Evolutionary conservation across 2,329 filamentous ascomycete species (phyloP).

Genomic region (Talaromyces verruculosus): DNA sequence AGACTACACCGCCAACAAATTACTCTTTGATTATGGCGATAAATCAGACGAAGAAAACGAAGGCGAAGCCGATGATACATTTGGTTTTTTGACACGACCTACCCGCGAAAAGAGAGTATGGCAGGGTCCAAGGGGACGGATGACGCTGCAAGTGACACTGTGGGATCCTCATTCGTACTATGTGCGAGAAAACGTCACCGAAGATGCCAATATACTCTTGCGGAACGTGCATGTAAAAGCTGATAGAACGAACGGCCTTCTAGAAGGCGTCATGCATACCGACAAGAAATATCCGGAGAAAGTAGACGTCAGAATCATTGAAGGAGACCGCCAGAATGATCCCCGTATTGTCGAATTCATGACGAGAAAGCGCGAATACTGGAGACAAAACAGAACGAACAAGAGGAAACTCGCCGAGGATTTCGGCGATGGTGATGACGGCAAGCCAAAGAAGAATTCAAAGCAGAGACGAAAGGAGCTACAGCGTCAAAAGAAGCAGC

Average conservation of each 20-base stretch:
- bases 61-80: conserved; percentile 53
- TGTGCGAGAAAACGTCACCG: conserved; percentile 56
- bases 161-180: conserved; percentile 66
- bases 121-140: conserved; percentile 72
- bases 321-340: conserved; percentile 48
- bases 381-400: conserved; percentile 49
- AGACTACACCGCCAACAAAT: conserved; percentile 74
- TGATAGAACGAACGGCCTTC: conserved; percentile 50
- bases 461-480: conserved; percentile 37
- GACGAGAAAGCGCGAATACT: conserved; percentile 65
- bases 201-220: conserved; percentile 64
- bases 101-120: conserved; percentile 50
- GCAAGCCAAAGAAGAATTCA: conserved; percentile 38
- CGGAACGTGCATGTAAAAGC: conserved; percentile 70
- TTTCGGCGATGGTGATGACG: conserved; percentile 30
- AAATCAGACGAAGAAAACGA: conserved; percentile 40
- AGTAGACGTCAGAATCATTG: conserved; percentile 59
- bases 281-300: conserved; percentile 56
- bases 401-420: conserved; percentile 30
- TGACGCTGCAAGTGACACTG: conserved; percentile 69
- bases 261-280: conserved; percentile 72
- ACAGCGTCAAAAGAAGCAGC: conserved; percentile 33
- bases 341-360: conserved; percentile 58
- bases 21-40: conserved; percentile 58
- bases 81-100: conserved; percentile 49